Conservation (phyloP, 1,284 basidiomycete genomes). For the Limonomyces culmigenus region DNA sequence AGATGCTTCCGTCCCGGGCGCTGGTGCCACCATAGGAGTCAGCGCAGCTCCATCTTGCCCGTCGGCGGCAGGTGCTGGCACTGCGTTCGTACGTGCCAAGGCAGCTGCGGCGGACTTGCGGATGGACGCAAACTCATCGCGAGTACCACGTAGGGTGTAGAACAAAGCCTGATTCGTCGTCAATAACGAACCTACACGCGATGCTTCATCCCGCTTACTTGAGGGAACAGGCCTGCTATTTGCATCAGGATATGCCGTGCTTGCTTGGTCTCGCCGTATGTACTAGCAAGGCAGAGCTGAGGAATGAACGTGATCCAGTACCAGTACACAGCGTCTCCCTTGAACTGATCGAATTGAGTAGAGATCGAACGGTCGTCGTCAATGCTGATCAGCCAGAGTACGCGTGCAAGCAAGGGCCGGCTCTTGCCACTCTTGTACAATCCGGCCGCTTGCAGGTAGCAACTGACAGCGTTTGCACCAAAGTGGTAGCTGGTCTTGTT, state of each 20-base stretch:
- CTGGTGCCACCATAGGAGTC: too few species aligned
- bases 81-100: too few species aligned
- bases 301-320: constrained; percentile 98
- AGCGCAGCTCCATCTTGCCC: too few species aligned
- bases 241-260: constrained; percentile 82
- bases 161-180: constrained; percentile 63
- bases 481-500: constrained; percentile 52
- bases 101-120: constrained; percentile 24
- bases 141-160: constrained; percentile 84
- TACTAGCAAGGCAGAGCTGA: constrained; percentile 84
- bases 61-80: constrained; percentile 5
- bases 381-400: constrained; percentile 92
- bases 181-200: constrained; percentile 3
- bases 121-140: constrained; percentile 68
- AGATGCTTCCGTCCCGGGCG: too few species aligned
- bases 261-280: constrained; percentile 85
- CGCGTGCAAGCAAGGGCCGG: constrained; percentile 79
- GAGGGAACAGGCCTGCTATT: constrained; percentile 87
- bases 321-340: constrained; percentile 95
- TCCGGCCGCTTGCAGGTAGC: constrained; percentile 95
- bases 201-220: constrained; percentile 51
- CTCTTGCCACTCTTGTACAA: constrained; percentile 93
- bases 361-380: constrained; percentile 77
- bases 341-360: constrained; percentile 89
- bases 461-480: constrained; percentile 89